These are phyloP conservation scores for Plantago coronopus DNA, from an alignment of 305 asterid genomes.

Conservation along the genomic window DNA sequence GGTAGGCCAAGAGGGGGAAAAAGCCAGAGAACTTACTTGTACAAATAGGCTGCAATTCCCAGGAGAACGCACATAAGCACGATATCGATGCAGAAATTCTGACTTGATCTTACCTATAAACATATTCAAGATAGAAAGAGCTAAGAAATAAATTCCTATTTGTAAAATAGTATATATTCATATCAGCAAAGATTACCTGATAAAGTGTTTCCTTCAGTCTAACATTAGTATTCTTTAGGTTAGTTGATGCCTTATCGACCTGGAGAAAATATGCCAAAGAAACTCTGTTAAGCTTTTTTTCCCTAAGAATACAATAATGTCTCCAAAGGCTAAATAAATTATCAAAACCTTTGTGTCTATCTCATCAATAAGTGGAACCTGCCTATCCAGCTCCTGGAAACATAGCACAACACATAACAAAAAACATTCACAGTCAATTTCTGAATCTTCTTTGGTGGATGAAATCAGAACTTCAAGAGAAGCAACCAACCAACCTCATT, in stretches of 20 bases:
- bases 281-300: background rate
- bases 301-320: background rate
- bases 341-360: constrained; percentile 67
- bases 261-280: constrained; percentile 13
- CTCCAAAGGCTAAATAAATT: background rate
- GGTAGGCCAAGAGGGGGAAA: too few species aligned
- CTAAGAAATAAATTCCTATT: background rate
- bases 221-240: constrained; percentile 59
- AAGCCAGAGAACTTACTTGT: constrained; percentile 54
- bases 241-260: constrained; percentile 69
- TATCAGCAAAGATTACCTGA: constrained; percentile 27
- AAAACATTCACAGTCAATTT: constrained; percentile 11
- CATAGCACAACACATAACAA: background rate
- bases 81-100: constrained; percentile 64
- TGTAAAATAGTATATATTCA: background rate
- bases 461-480: background rate
- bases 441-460: background rate
- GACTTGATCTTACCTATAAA: constrained; percentile 67
- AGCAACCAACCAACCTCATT: constrained; percentile 50
- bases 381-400: constrained; percentile 77
- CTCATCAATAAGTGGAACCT: constrained; percentile 82
- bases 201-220: constrained; percentile 58
- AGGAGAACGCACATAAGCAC: constrained; percentile 61
- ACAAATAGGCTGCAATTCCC: constrained; percentile 68
- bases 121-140: background rate